These are phyloP conservation scores for Kluyveromyces lactis DNA, from an alignment of 805 yeast species.

Conservation along the genomic window DNA sequence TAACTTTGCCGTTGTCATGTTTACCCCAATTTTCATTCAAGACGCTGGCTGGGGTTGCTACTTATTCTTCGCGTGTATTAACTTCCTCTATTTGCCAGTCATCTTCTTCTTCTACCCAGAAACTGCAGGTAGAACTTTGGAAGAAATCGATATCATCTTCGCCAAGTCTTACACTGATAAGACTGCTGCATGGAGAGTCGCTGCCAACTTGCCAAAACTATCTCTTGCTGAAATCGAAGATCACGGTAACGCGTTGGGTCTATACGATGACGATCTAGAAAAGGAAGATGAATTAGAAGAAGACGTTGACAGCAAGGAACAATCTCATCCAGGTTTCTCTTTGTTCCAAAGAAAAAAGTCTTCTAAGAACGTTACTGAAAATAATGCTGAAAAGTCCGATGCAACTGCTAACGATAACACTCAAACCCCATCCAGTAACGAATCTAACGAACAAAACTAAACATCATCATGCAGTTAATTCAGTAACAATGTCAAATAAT, in stretches of 20 bases:
- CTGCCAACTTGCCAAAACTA: constrained; percentile 52
- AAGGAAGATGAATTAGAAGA: constrained; percentile 20
- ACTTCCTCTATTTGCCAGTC: constrained; percentile 52
- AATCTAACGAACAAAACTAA: constrained; percentile 2
- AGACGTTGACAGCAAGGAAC: constrained; percentile 11
- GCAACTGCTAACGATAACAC: background rate
- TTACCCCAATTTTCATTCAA: constrained; percentile 50
- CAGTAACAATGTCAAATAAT: too few species aligned
- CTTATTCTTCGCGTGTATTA: constrained; percentile 58
- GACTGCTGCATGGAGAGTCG: constrained; percentile 54
- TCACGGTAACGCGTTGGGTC: constrained; percentile 51
- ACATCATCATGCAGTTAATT: too few species aligned
- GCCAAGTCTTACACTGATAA: constrained; percentile 40
- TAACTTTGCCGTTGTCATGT: constrained; percentile 60
- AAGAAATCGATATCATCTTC: constrained; percentile 63
- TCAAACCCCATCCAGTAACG: constrained; percentile 3
- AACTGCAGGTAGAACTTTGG: constrained; percentile 67
- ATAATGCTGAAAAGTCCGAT: background rate
- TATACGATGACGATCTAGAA: constrained; percentile 37
- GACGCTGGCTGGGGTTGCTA: constrained; percentile 55
- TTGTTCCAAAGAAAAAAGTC: constrained; percentile 8
- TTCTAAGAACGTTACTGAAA: background rate
- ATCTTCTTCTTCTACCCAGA: constrained; percentile 68
- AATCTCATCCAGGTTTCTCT: constrained; percentile 9
- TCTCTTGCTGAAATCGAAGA: constrained; percentile 49